phyloP scores from a whole-genome alignment of 768 basidiomycete species.

The Hygrocybe coccinea region DNA sequence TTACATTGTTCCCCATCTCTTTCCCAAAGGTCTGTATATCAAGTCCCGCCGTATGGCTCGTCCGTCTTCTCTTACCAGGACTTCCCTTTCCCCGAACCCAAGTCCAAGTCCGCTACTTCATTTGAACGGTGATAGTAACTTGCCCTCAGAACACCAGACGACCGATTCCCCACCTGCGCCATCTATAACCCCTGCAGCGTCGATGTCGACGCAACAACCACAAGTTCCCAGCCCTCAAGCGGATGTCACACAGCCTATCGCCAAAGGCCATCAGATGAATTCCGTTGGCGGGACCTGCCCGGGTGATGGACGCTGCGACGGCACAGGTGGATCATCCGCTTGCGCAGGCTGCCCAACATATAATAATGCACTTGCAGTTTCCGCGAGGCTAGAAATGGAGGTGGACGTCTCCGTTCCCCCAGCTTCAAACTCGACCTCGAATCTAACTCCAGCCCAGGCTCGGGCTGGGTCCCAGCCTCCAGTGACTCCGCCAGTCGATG shows the following conservation, averaged over 20 bases:
- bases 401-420: not conserved
- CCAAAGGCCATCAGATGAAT: constrained; percentile 16
- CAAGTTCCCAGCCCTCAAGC: constrained; percentile 4
- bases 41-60: constrained; percentile 76
- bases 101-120: constrained; percentile 23
- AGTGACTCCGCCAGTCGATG: constrained; percentile 27
- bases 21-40: constrained; percentile 69
- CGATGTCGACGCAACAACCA: not conserved
- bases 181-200: not conserved
- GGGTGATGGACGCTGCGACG: constrained; percentile 96
- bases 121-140: constrained; percentile 13
- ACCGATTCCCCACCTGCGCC: constrained; percentile 2
- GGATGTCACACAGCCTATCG: not conserved
- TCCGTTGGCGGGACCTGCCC: constrained; percentile 76
- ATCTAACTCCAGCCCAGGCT: not conserved
- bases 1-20: constrained; percentile 9
- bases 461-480: constrained; percentile 13
- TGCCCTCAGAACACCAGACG: not conserved
- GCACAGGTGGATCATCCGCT: constrained; percentile 88
- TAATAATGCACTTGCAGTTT: constrained; percentile 63
- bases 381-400: constrained; percentile 37
- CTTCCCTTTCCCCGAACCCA: constrained; percentile 27
- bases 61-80: constrained; percentile 53
- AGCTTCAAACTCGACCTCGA: not conserved
- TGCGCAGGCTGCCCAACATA: constrained; percentile 96